Conservation (phyloP, 2,329 filamentous ascomycete species). For the Fusarium burgessii region DNA sequence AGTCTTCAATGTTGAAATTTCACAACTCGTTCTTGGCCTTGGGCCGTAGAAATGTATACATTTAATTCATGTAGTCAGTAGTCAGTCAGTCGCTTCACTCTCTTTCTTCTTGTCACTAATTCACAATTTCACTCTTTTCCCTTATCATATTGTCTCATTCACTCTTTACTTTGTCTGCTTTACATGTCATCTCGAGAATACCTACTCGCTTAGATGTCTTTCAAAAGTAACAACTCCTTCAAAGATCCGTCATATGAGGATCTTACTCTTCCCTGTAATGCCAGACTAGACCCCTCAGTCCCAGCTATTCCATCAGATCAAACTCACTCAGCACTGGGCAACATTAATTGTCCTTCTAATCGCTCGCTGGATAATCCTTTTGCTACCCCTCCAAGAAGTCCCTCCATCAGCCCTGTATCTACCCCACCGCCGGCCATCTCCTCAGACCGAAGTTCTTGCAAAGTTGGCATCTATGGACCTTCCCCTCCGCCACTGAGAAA, state of each 20-base stretch:
- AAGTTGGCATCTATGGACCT: conserved; percentile 5
- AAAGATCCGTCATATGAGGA: background rate
- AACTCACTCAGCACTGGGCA: background rate
- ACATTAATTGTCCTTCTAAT: background rate
- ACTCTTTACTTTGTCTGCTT: no score
- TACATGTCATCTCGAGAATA: background rate
- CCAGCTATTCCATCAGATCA: background rate
- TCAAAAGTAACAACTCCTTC: background rate
- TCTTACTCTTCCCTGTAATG: background rate
- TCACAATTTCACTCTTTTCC: background rate
- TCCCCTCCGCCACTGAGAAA: background rate
- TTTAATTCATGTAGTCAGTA: background rate
- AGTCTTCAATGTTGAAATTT: no score
- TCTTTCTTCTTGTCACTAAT: background rate
- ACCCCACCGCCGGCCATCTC: background rate
- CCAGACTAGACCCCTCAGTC: background rate
- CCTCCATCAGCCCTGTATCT: background rate
- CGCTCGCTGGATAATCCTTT: background rate
- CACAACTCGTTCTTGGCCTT: no score
- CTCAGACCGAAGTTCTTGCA: background rate
- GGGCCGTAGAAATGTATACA: background rate
- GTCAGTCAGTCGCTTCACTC: background rate
- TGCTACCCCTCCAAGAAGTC: background rate
- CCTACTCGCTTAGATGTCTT: background rate
- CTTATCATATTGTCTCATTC: no score